Evolutionary conservation across 768 basidiomycete genomes (phyloP).

Genomic region (Tylopilus sp.): DNA sequence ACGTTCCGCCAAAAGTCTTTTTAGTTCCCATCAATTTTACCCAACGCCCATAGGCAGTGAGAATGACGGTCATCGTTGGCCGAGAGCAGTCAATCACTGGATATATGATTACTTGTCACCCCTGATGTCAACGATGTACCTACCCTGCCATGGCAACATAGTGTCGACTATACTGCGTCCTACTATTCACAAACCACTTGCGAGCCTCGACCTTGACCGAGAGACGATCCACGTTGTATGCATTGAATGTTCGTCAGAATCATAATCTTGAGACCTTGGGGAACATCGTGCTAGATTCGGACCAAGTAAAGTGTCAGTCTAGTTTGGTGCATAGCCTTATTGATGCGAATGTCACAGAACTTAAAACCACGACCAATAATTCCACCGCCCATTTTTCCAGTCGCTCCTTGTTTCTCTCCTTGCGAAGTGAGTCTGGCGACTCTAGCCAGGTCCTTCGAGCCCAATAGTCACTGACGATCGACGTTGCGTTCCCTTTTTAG

Average conservation of each 20-base stretch:
- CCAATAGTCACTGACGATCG: neutral
- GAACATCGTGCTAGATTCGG: no score
- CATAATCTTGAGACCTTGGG: no score
- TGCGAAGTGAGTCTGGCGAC: constrained; percentile 1
- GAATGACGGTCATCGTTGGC: neutral
- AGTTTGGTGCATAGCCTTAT: neutral
- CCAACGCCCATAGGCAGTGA: neutral
- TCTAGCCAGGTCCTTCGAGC: neutral
- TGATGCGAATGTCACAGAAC: neutral
- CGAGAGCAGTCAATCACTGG: neutral
- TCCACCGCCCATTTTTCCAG: neutral
- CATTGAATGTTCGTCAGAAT: no score
- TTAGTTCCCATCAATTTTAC: neutral
- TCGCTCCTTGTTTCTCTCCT: constrained; percentile 11
- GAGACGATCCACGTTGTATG: no score
- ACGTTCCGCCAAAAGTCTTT: neutral
- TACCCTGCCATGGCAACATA: no score
- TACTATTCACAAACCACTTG: no score
- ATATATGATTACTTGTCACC: no score
- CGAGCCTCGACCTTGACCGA: no score
- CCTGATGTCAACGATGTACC: no score
- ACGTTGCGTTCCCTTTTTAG: neutral
- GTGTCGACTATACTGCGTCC: no score
- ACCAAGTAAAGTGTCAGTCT: no score
- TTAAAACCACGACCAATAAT: neutral